Conservation (phyloP, 805 yeast genomes). For the Pichia cabralensis region DNA sequence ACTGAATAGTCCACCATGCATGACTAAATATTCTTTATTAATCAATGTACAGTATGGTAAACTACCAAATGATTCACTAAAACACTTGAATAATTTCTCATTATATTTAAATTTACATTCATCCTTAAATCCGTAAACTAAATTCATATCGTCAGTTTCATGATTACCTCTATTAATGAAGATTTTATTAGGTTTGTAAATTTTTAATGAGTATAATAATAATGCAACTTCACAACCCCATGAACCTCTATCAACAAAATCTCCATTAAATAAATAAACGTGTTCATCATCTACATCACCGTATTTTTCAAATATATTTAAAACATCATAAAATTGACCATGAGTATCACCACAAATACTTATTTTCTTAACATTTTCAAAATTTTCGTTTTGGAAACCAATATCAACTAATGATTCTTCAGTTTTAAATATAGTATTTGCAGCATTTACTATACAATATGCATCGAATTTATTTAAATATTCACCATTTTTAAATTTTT, state of each 20-base stretch:
- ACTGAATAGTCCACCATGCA: slow-evolving; percentile 94
- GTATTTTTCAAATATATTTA: slow-evolving; percentile 64
- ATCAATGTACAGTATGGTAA: slow-evolving; percentile 81
- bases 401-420: slow-evolving; percentile 78
- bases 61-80: slow-evolving; percentile 75
- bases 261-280: slow-evolving; percentile 86
- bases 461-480: slow-evolving; percentile 74
- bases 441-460: slow-evolving; percentile 69
- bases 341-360: slow-evolving; percentile 97
- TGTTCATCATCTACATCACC: slow-evolving; percentile 64
- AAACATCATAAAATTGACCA: slow-evolving; percentile 88
- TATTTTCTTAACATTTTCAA: slow-evolving; percentile 34
- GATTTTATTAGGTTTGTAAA: slow-evolving; percentile 59
- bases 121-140: slow-evolving; percentile 91
- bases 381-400: slow-evolving; percentile 20
- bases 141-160: slow-evolving; percentile 94
- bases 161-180: slow-evolving; percentile 91
- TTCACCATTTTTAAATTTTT: slow-evolving; percentile 63
- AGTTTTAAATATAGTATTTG: slow-evolving; percentile 46
- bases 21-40: slow-evolving; percentile 68
- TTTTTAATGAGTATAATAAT: slow-evolving; percentile 64
- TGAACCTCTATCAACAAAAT: slow-evolving; percentile 95
- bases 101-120: slow-evolving; percentile 89
- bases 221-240: slow-evolving; percentile 98
- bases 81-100: slow-evolving; percentile 68